Conservation (phyloP, 768 basidiomycete species). For the Rickenella mellea region DNA sequence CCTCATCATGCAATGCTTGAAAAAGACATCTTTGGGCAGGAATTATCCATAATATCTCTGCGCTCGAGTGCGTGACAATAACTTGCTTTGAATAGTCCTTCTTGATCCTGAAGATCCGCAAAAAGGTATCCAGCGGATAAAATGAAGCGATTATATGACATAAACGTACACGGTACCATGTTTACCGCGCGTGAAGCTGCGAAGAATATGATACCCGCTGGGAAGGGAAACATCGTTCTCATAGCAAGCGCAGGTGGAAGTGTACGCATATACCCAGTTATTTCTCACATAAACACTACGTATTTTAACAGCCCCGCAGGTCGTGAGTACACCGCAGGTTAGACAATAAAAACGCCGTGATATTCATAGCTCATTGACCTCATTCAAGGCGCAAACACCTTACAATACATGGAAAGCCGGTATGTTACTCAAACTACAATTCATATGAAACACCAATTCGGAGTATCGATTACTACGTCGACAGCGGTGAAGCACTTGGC, state of each 20-base stretch:
- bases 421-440: too few relatives aligned
- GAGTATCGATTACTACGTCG: constrained; percentile 1
- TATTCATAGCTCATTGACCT: neutral
- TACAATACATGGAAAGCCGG: constrained; percentile 96
- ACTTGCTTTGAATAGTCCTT: neutral
- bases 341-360: too few relatives aligned
- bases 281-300: constrained; percentile 5
- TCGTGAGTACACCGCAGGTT: constrained; percentile 85
- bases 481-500: constrained; percentile 91
- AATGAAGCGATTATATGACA: constrained; percentile 74
- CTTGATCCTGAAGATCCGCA: constrained; percentile 8
- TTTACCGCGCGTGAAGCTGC: constrained; percentile 97
- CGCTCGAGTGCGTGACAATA: constrained; percentile 56
- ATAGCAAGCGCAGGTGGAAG: constrained; percentile 88
- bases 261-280: constrained; percentile 31
- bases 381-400: constrained; percentile 68
- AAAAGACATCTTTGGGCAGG: constrained; percentile 35
- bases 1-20: neutral
- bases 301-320: constrained; percentile 28
- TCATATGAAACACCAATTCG: too few relatives aligned
- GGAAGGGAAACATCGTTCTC: constrained; percentile 75
- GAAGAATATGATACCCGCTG: constrained; percentile 76
- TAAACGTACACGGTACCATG: constrained; percentile 92
- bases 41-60: constrained; percentile 82
- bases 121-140: constrained; percentile 77